A percentile compares a stretch with the other conserved stretches of the same genome.
These are phyloP conservation scores for Marasmius fiardii DNA, from an alignment of 1,284 basidiomycete species.

Conservation along the genomic window DNA sequence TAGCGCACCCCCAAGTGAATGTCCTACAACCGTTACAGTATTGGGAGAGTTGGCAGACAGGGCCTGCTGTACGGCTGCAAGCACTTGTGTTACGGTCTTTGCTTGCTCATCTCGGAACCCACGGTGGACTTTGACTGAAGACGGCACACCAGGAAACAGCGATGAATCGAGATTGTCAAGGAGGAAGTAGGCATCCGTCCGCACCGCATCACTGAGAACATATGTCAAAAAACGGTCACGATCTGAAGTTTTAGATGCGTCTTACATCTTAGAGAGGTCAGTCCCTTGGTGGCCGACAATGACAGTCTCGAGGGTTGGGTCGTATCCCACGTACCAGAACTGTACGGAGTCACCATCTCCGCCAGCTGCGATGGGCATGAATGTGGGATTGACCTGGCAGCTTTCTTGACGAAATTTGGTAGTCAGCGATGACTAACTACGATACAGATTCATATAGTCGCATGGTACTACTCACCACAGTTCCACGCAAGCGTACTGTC, in stretches of 20 bases:
- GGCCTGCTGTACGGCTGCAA: slow-evolving; percentile 43
- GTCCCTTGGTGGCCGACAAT: slow-evolving; percentile 54
- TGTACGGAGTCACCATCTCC: slow-evolving; percentile 44
- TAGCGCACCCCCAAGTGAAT: slow-evolving; percentile 58
- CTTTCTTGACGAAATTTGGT: slow-evolving; percentile 30
- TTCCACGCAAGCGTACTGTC: slow-evolving; percentile 36
- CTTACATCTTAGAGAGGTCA: slow-evolving; percentile 40
- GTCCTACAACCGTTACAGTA: slow-evolving; percentile 49
- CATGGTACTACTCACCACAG: slow-evolving; percentile 35
- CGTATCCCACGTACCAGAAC: slow-evolving; percentile 44
- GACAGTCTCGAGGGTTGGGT: slow-evolving; percentile 27
- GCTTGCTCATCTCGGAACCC: slow-evolving; percentile 57
- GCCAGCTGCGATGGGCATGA: slow-evolving; percentile 48
- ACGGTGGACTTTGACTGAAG: slow-evolving; percentile 46
- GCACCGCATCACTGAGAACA: slow-evolving; percentile 30
- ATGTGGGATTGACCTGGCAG: slow-evolving; percentile 46
- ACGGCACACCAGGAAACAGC: slow-evolving; percentile 56
- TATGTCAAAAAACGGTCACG: slow-evolving; percentile 16
- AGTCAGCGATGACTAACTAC: not conserved
- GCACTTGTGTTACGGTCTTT: slow-evolving; percentile 40
- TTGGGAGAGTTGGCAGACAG: slow-evolving; percentile 35
- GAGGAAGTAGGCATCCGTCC: slow-evolving; percentile 51
- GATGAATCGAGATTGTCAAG: slow-evolving; percentile 34
- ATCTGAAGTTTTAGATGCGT: not conserved
- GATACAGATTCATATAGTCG: not conserved